phyloP scores from a whole-genome alignment of 1,284 basidiomycete genomes.

The Bothia castanella region DNA sequence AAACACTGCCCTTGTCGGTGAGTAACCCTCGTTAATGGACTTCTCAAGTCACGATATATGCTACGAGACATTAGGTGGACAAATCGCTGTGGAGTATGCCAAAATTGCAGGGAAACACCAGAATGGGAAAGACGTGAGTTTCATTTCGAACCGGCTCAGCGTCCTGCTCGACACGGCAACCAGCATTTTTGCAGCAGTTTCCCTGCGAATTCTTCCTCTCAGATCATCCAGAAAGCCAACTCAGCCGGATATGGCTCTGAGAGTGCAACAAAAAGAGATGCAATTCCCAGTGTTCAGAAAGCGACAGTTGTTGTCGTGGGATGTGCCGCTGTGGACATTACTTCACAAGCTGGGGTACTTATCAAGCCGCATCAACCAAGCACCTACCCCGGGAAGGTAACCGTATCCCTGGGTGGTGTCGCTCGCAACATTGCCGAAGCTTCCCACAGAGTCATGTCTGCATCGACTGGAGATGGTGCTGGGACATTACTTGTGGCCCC shows the following conservation, averaged over 20 bases:
- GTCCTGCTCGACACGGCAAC: slow-evolving; percentile 4
- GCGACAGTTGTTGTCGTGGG: slow-evolving; percentile 68
- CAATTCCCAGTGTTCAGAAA: slow-evolving; percentile 5
- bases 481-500: slow-evolving; percentile 57
- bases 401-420: slow-evolving; percentile 83
- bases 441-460: slow-evolving; percentile 58
- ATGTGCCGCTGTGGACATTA: slow-evolving; percentile 84
- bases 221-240: background rate
- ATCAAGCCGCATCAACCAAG: slow-evolving; percentile 46
- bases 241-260: background rate
- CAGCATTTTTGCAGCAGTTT: slow-evolving; percentile 15
- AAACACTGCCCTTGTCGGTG: slow-evolving; percentile 88
- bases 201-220: background rate
- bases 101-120: slow-evolving; percentile 39
- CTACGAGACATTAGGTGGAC: slow-evolving; percentile 48
- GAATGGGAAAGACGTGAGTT: slow-evolving; percentile 20
- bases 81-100: slow-evolving; percentile 79
- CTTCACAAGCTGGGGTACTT: slow-evolving; percentile 45
- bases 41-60: slow-evolving; percentile 2
- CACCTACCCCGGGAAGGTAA: slow-evolving; percentile 78
- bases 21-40: slow-evolving; percentile 23
- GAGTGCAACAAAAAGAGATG: background rate
- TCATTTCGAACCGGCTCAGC: background rate
- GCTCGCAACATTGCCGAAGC: slow-evolving; percentile 93
- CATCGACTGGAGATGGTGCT: slow-evolving; percentile 33